Conservation (phyloP, 805 yeast genomes). For the Candida parachauliodes region DNA sequence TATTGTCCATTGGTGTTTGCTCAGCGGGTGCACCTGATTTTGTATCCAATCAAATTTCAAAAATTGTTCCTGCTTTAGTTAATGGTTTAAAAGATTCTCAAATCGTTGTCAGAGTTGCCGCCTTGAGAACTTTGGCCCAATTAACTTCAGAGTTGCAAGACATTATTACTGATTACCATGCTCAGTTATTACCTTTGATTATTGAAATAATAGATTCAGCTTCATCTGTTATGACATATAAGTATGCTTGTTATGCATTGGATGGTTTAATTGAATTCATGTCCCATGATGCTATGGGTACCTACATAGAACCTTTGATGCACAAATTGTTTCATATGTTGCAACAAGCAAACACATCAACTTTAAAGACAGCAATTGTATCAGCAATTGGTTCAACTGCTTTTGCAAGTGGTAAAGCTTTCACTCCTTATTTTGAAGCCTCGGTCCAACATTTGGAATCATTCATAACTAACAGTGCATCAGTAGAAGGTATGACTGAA, state of each 20-base stretch:
- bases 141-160: slow-evolving; percentile 84
- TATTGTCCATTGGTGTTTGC: slow-evolving; percentile 75
- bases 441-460: slow-evolving; percentile 81
- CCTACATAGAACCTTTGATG: slow-evolving; percentile 85
- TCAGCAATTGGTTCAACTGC: slow-evolving; percentile 98
- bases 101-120: slow-evolving; percentile 76
- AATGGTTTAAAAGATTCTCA: slow-evolving; percentile 75
- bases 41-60: slow-evolving; percentile 68
- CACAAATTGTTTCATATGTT: slow-evolving; percentile 83
- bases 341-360: slow-evolving; percentile 67
- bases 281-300: slow-evolving; percentile 77
- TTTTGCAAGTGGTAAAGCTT: slow-evolving; percentile 86
- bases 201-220: slow-evolving; percentile 86
- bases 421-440: slow-evolving; percentile 78
- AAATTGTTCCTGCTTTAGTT: slow-evolving; percentile 68
- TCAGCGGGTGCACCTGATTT: slow-evolving; percentile 95
- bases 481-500: slow-evolving; percentile 74
- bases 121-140: slow-evolving; percentile 74
- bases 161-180: slow-evolving; percentile 79
- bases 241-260: slow-evolving; percentile 84
- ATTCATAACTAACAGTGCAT: slow-evolving; percentile 65
- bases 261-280: slow-evolving; percentile 91
- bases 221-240: slow-evolving; percentile 76
- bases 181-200: slow-evolving; percentile 76
- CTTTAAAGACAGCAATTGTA: slow-evolving; percentile 77